Base-by-base conservation (phyloP, 208 protist species). In the Endotrypanum monterogeii region DNA sequence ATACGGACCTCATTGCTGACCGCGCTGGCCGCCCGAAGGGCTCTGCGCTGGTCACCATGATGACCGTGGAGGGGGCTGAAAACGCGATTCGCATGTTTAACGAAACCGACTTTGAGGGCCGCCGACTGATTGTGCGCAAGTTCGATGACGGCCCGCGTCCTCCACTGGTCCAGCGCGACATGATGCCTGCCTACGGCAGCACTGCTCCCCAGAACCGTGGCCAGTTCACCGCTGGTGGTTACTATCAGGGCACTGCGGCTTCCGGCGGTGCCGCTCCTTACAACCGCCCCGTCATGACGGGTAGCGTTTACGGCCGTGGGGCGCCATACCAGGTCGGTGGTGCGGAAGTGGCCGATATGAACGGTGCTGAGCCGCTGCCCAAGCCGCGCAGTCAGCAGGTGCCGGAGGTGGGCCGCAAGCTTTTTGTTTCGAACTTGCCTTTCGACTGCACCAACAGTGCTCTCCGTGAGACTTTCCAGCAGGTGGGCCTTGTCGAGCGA, bases 51-150 rank as follows among this genome's bases (percentile, higher is more conserved):
- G 94, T 98, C 32, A 92, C 90, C 12, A 96, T 96, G 89, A 82
- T 87, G 70, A 89, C 80, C 9, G 32, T 74, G 3, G 86, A 94
- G n/a, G 90, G 80, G 35, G 92, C 90, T 30, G 78, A 82, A 39
- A 82, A 83, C 44, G 94, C 92, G 9, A 95, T 98, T 50, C 80
- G 60, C 57, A 80, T 89, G 68, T 92, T 95, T 74, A 91, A 98
- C 81, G 90, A 96, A 67, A 90, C 91, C 20, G 87, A 94, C 58
- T 93, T 98, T 73, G 88, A 96, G 60, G 94, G 94, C n/a, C 89
- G 94, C 60, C 86, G 83, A 23, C 79, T 97, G 25, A 95, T 96
- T 75, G 89, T 98, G 37, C 87, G 92, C 61, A 80, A 90, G 50
- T 93, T 95, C 73, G 85, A 91, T 67, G 91, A 97, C 51, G 93